Base-by-base conservation (phyloP, 495 filamentous ascomycete species). In the Hypoxylon subgilvum region DNA sequence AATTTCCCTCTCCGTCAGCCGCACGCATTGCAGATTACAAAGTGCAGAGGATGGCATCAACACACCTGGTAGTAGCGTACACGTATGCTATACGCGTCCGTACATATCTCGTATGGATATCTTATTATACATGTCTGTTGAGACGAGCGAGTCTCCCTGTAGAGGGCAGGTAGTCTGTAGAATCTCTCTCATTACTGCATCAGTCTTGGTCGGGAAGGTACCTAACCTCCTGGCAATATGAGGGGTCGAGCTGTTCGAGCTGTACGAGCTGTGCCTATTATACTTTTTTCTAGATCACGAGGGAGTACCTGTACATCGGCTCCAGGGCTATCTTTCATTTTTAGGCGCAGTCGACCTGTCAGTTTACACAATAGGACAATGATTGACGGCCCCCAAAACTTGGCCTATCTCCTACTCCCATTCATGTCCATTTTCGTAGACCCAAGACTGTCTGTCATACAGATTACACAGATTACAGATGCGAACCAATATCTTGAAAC, bases 1-100 rank as follows among this genome's bases (percentile, higher is more conserved):
- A n/a, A n/a, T n/a, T n/a, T n/a, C n/a, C n/a, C n/a, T n/a, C n/a
- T 35, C 42, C 28, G 58, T 63, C 61, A 58, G 61, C 61, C 53
- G 53, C 53, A 63, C 44, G 25, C 38, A 53, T 36, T 38, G 42
- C 19, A 18, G 46, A 50, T 32, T 13, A 34, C 31, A 34, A 6
- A 10, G 5, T 12, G 23, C 23, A 27, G n/a, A n/a, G n/a, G n/a
- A 4, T 27, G 3, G 8, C 23, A 27, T 27, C 23, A 4, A 27
- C 23, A 27, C 8, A 27, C 8, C 23, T n/a, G n/a, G 23, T 8
- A 3, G 23, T 27, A 8, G 4, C 3, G 23, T 8, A 27, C 8
- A 27, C 8, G 4, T 27, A 27, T 3, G 23, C 4, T 27, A 27
- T 27, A 8, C 8, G 8, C 23, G 23, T 27, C 3, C 23, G 4